Conservation (phyloP, 441 rosid species). For the Bruguiera hainesii region DNA sequence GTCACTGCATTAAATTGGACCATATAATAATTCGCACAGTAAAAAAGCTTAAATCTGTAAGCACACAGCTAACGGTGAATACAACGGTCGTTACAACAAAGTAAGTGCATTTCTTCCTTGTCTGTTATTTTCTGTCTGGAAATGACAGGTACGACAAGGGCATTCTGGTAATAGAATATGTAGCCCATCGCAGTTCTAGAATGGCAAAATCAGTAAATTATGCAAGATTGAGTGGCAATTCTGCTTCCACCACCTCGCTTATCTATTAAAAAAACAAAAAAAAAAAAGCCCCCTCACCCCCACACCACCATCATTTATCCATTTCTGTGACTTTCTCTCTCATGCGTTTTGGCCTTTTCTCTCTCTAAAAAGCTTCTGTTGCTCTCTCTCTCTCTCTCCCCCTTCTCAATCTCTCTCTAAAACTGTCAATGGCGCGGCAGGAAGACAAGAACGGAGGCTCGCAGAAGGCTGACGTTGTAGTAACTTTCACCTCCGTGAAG, state of each 20-base stretch:
- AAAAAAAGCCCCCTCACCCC: neutral
- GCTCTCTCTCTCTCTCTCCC: conserved; percentile 1
- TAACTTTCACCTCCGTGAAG: conserved; percentile 48
- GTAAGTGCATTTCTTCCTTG: too few relatives aligned
- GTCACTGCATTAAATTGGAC: too few relatives aligned
- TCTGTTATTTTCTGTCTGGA: too few relatives aligned
- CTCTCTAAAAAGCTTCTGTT: neutral
- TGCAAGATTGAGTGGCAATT: neutral
- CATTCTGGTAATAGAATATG: conserved; percentile 11
- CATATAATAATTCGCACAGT: too few relatives aligned
- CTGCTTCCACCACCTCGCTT: conserved; percentile 51
- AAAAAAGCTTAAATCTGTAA: too few relatives aligned
- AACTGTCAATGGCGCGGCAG: conserved; percentile 41
- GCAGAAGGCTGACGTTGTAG: conserved; percentile 31
- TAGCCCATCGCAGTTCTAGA: neutral
- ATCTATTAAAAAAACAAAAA: conserved; percentile 39
- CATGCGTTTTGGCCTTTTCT: conserved; percentile 28
- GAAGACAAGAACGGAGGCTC: conserved; percentile 50
- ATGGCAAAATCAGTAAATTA: conserved; percentile 31
- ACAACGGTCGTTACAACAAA: too few relatives aligned
- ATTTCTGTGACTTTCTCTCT: conserved; percentile 23
- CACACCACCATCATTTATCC: neutral
- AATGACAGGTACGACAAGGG: conserved; percentile 17
- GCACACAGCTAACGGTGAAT: too few relatives aligned
- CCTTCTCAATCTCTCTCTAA: too few relatives aligned